Conservation (phyloP, 305 asterid species). For the Vinca major region DNA sequence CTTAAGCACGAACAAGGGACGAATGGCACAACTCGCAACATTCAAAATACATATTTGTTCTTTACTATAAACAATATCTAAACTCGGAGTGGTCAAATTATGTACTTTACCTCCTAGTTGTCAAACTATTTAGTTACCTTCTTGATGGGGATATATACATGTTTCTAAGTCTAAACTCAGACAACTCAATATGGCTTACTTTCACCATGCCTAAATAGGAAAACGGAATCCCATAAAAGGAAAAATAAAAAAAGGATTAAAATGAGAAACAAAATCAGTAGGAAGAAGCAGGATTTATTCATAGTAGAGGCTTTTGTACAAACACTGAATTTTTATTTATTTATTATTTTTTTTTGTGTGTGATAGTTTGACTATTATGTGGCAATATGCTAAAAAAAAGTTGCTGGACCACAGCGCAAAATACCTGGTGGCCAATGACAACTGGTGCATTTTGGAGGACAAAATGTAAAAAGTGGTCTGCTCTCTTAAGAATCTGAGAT, state of each 20-base stretch:
- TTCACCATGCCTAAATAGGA: not conserved
- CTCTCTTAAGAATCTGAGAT: constrained; percentile 63
- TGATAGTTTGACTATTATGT: not conserved
- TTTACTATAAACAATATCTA: not conserved
- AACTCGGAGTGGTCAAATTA: no score
- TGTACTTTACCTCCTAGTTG: not conserved
- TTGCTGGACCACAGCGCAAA: not conserved
- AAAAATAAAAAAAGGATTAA: not conserved
- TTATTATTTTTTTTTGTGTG: no score
- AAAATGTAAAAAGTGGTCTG: constrained; percentile 83
- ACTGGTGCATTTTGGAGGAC: constrained; percentile 90
- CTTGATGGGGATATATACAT: no score
- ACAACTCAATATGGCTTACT: not conserved
- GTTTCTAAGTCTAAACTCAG: not conserved
- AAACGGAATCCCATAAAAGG: not conserved
- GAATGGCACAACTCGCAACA: not conserved
- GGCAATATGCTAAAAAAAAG: not conserved
- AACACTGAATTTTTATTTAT: not conserved
- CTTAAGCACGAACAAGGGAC: not conserved
- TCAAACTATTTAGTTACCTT: not conserved
- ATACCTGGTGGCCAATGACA: constrained; percentile 90
- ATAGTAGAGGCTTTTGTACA: not conserved
- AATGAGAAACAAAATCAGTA: not conserved
- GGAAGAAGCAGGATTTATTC: not conserved
- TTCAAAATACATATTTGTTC: not conserved